Evolutionary conservation across 2,329 filamentous ascomycete species (phyloP), one percentile per base, ranked within the genome.

Genomic region (Colletotrichum sp.): DNA sequence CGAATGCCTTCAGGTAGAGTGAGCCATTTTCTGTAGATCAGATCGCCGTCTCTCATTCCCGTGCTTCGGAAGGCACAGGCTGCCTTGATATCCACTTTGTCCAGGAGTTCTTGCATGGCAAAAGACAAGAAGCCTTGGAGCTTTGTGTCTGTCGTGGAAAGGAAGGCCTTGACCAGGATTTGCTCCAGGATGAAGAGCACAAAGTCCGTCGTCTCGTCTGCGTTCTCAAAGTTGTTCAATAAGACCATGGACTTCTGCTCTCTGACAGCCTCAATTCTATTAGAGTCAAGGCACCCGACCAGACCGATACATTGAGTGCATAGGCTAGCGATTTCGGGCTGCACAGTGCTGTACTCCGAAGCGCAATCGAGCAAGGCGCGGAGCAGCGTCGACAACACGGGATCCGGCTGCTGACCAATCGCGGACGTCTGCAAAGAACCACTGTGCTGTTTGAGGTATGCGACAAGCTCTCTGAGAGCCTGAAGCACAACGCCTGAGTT

Each of bases 111-210:
- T 84, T 99, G 97, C 93, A 99, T 98, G 3, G 94, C 95, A 84
- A 95, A 99, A 2, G 96, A 96, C 21, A 99, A 89, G 82, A 98
- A 98, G 0, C 96, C 96, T 83, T 99, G 97, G 8, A 96, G 90
- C 78, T 92, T 93, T 3, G 96, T 94, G 82, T 98, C 98, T 0
- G 94, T 97, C 2, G 95, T 94, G 2, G 96, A 98, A 59, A 98
- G 88, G 82, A 99, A 99, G 1, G 96, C 94, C 77, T 96, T 96
- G 30, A 99, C 95, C 13, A 99, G 88, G 9, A 98, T 94, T 81
- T 98, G 91, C 80, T 98, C 94, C 18, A 99, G 89, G 63, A 98
- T 89, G 80, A 96, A 96, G 55, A 97, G 89, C 9, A 95, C 92
- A 84, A 99, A 99, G 77, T 97, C 93, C 18, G 95, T 93, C 1